Percentiles rank a stretch among this genome's conserved stretches.
Conservation (phyloP, 768 basidiomycete species). For the Filobasidium floriforme region DNA sequence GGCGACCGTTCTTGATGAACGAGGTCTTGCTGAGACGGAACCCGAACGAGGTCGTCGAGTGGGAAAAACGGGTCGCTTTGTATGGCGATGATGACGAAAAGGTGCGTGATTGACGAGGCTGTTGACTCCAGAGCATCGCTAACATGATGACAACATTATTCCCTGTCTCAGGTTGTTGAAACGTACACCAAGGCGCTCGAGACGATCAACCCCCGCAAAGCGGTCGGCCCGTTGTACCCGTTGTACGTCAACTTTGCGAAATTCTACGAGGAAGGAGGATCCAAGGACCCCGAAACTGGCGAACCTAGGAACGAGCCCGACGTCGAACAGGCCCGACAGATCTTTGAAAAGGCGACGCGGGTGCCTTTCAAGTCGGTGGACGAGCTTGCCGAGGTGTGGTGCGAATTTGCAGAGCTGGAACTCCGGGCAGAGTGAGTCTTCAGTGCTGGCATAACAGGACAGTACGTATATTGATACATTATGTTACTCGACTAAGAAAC, state of each 20-base stretch:
- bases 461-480: neutral
- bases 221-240: conserved; percentile 80
- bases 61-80: conserved; percentile 93
- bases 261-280: conserved; percentile 94
- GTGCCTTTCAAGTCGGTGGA: conserved; percentile 92
- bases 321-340: conserved; percentile 76
- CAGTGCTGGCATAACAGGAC: neutral
- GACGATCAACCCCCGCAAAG: conserved; percentile 77
- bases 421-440: conserved; percentile 77
- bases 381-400: conserved; percentile 97
- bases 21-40: conserved; percentile 88
- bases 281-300: conserved; percentile 50
- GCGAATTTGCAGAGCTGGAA: conserved; percentile 99
- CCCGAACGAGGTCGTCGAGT: conserved; percentile 96
- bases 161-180: conserved; percentile 63
- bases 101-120: conserved; percentile 47
- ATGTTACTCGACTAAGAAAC: conserved; percentile 55
- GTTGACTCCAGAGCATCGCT: neutral
- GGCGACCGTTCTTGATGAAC: conserved; percentile 90
- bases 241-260: conserved; percentile 92
- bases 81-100: conserved; percentile 91
- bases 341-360: conserved; percentile 84
- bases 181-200: conserved; percentile 86
- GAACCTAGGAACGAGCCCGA: conserved; percentile 64
- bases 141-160: neutral